Percentiles rank a stretch among this genome's conserved stretches.
Conservation (phyloP, 208 protist species). For the Leishmania martiniquensis region DNA sequence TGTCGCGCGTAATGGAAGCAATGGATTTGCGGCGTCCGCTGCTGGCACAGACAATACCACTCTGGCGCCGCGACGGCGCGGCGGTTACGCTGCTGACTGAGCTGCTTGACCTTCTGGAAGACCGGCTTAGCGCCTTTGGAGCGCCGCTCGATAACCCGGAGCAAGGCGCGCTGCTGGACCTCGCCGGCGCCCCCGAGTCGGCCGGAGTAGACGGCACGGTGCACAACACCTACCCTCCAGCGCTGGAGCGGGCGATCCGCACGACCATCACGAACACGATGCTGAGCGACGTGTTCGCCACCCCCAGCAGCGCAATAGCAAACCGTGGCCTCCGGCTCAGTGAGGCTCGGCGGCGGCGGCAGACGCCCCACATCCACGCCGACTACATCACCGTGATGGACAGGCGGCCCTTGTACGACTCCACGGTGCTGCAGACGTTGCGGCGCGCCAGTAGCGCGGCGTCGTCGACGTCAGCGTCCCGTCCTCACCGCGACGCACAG, state of each 20-base stretch:
- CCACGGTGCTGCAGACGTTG: conserved; percentile 19
- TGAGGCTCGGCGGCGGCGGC: conserved; percentile 46
- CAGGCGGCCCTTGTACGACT: conserved; percentile 54
- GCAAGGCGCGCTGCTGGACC: conserved; percentile 11
- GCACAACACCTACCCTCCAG: conserved; percentile 36
- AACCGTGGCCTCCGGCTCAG: conserved; percentile 48
- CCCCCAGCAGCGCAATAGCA: conserved; percentile 21
- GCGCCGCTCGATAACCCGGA: conserved; percentile 25
- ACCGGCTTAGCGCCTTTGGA: conserved; percentile 37
- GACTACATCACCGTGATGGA: conserved; percentile 60
- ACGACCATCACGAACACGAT: conserved; percentile 57
- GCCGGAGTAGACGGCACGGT: conserved; percentile 57
- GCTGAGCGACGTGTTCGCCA: conserved; percentile 57
- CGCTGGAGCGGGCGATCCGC: conserved; percentile 43
- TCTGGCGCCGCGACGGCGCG: conserved; percentile 56
- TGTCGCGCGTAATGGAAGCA: conserved; percentile 21
- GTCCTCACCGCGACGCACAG: neutral
- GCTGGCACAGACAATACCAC: conserved; percentile 44
- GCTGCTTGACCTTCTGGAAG: conserved; percentile 33
- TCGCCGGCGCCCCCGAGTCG: conserved; percentile 41
- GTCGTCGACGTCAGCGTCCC: neutral
- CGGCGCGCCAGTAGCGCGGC: conserved; percentile 1
- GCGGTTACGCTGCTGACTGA: conserved; percentile 36
- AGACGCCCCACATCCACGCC: conserved; percentile 61
- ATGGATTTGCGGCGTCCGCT: conserved; percentile 35